Base-by-base conservation (phyloP, 257 asterid species). In the Striga asiatica region DNA sequence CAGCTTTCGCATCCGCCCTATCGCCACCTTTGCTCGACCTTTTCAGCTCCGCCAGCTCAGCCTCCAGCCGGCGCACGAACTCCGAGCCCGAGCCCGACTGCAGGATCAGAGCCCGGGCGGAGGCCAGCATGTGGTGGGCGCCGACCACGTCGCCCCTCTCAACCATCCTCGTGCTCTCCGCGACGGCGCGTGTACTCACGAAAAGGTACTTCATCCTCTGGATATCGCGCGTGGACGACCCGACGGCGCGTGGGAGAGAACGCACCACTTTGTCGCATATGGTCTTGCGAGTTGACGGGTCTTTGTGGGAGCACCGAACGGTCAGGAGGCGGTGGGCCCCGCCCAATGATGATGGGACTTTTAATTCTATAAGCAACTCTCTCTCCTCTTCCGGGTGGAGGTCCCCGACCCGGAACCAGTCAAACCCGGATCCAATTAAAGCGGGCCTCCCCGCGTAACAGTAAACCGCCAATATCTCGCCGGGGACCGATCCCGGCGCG, bases 321-420 rank as follows among this genome's bases (percentile, higher is more conserved):
- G 97, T 68, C 81, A 92, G 64, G 11, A 75, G 77, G n/a, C 81
- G 84, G 63, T 74, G 95, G 93, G 93, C 48, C 79, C 94, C 79
- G 16, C 62, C 65, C 6, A 61, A 66, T 13, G 93, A 60, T 16
- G 89, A 72, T 65, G 95, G 94, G 72, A 88, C 93, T 65, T 75
- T 76, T 47, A 92, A 61, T 76, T 92, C 99, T 20, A 88, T 74
- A 82, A 88, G 23, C 65, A 85, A 37, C 31, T 82, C 94, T 56
- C 85, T 79, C 53, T 85, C 95, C 50, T 92, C 99, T 16, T 79
- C 94, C 0, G 97, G 70, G 50, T 75, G 75, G 13, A 92, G 65
- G 55, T 81, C 86, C n/a, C 97, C 99, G 52, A 88, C 63, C 69
- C 81, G 78, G 58, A 69, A 54, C 62, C 73, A 56, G 65, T 74